Conservation (phyloP, 2,329 filamentous ascomycete species). For the Dryadomyces quercivorus region DNA sequence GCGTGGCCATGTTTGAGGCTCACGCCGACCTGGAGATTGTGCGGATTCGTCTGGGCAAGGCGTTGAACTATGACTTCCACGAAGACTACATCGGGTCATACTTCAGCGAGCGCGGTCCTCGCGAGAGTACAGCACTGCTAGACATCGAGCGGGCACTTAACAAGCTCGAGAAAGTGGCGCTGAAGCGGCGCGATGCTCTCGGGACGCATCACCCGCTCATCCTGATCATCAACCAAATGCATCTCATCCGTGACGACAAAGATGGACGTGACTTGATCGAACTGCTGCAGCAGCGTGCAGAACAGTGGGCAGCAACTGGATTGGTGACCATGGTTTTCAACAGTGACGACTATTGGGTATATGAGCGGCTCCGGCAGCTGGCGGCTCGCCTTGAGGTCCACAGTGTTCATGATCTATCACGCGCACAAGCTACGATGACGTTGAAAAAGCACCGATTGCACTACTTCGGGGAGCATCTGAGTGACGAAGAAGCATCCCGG, state of each 20-base stretch:
- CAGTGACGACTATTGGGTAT: constrained; percentile 97
- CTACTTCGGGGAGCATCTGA: constrained; percentile 55
- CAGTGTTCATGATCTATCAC: constrained; percentile 71
- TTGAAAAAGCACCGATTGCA: constrained; percentile 68
- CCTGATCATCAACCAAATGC: constrained; percentile 89
- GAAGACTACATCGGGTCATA: constrained; percentile 96
- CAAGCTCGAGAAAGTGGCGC: constrained; percentile 91
- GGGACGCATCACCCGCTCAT: constrained; percentile 53
- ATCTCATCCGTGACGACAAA: constrained; percentile 81
- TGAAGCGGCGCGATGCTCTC: constrained; percentile 51
- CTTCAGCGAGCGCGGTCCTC: constrained; percentile 85
- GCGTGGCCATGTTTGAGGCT: constrained; percentile 90
- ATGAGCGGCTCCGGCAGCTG: constrained; percentile 84
- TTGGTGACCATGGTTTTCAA: constrained; percentile 91
- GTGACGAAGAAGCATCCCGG: constrained; percentile 48
- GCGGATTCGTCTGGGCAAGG: constrained; percentile 81
- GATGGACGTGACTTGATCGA: constrained; percentile 90
- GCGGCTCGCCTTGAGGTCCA: constrained; percentile 93
- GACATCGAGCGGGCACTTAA: constrained; percentile 97
- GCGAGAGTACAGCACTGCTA: constrained; percentile 81
- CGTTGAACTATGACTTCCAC: constrained; percentile 90
- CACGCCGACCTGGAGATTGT: constrained; percentile 94
- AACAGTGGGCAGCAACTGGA: constrained; percentile 89
- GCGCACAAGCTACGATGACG: constrained; percentile 62
- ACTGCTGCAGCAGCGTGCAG: constrained; percentile 86